Evolutionary conservation across 768 basidiomycete genomes (phyloP).

Genomic region (Coprinellus aureogranulatus): DNA sequence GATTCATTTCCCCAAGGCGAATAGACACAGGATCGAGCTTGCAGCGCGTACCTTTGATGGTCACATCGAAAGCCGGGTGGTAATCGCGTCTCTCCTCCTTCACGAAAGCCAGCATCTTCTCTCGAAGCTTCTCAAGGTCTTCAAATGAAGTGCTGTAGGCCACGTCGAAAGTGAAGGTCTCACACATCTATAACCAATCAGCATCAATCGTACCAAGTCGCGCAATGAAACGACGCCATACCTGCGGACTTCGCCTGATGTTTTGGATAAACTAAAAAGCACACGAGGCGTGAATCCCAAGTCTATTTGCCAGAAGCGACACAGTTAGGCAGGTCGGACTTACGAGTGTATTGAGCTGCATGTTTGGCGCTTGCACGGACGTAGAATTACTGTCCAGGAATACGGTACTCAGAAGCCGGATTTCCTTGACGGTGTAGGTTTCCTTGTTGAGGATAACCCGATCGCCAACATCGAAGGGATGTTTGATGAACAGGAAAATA

Average conservation of each 20-base stretch:
- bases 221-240: conserved; percentile 18
- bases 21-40: background rate
- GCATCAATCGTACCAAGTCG: conserved; percentile 1
- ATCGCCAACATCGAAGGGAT: conserved; percentile 83
- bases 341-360: conserved; percentile 54
- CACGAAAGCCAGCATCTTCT: conserved; percentile 78
- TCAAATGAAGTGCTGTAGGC: conserved; percentile 76
- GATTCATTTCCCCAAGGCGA: background rate
- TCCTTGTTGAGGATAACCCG: conserved; percentile 53
- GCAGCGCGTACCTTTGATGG: conserved; percentile 50
- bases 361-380: conserved; percentile 72
- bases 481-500: conserved; percentile 89
- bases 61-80: conserved; percentile 70
- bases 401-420: conserved; percentile 76
- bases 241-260: conserved; percentile 68
- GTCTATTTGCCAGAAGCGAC: background rate
- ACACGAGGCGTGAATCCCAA: background rate
- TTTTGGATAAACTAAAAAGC: conserved; percentile 61
- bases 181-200: conserved; percentile 56
- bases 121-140: conserved; percentile 72
- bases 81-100: conserved; percentile 71
- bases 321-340: conserved; percentile 9
- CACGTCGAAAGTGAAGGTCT: conserved; percentile 81
- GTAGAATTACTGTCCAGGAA: conserved; percentile 61
- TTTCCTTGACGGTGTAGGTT: conserved; percentile 81